Percentiles rank a stretch among this genome's conserved stretches.
Evolutionary conservation across 2,329 filamentous ascomycete species (phyloP).

Genomic region (Westerdykella sp.): DNA sequence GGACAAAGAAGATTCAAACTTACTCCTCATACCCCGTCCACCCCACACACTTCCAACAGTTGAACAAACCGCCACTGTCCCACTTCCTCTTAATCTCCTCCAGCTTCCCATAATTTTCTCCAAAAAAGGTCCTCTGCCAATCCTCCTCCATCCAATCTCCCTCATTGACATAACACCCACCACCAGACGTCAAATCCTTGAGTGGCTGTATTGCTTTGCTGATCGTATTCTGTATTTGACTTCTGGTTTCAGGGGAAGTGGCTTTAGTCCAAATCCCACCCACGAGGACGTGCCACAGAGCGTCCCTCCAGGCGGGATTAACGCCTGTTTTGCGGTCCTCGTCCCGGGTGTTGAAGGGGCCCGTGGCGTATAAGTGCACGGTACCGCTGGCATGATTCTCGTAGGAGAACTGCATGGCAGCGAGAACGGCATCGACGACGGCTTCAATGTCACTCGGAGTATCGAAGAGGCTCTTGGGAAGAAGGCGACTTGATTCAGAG

Average conservation of each 20-base stretch:
- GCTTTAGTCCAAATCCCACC: conserved; percentile 25
- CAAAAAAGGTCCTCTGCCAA: conserved; percentile 33
- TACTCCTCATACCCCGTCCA: conserved; percentile 32
- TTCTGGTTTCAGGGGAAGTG: conserved; percentile 12
- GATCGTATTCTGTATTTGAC: conserved; percentile 26
- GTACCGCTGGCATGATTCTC: conserved; percentile 21
- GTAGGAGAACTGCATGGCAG: conserved; percentile 28
- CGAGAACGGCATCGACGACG: conserved; percentile 26
- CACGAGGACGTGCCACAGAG: conserved; percentile 33
- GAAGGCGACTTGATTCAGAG: conserved; percentile 29
- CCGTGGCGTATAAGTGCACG: conserved; percentile 33
- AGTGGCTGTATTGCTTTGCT: conserved; percentile 26
- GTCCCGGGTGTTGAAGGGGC: conserved; percentile 27
- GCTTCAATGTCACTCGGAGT: conserved; percentile 13
- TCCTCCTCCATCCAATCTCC: conserved; percentile 32
- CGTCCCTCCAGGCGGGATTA: conserved; percentile 27
- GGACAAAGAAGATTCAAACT: conserved; percentile 4
- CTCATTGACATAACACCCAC: conserved; percentile 35
- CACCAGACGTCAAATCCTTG: conserved; percentile 29
- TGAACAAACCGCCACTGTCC: conserved; percentile 29
- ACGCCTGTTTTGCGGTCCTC: conserved; percentile 23
- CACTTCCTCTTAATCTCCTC: conserved; percentile 25
- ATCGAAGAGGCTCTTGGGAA: conserved; percentile 26
- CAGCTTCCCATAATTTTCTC: conserved; percentile 24
- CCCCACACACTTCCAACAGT: conserved; percentile 35